Evolutionary conservation across 148 eudicot genomes (phyloP), one percentile per base, ranked within the genome.

Genomic region (Limonium bicolor): DNA sequence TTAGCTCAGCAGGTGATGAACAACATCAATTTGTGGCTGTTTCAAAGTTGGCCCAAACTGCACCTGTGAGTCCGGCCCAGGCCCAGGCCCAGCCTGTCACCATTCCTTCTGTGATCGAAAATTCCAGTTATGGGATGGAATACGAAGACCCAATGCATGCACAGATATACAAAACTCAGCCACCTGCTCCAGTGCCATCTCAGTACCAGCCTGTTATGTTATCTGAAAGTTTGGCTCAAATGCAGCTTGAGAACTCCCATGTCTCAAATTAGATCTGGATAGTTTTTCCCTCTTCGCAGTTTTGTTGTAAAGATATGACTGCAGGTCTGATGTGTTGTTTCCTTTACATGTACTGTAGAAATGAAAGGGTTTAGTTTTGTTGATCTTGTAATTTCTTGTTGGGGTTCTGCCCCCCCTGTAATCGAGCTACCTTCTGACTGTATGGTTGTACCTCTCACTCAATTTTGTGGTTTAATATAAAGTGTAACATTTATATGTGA

Each of bases 111-210:
- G 30, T 63, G 20, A 27, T 52, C 5, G 68, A 66, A 41, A 52
- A 57, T 44, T 15, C 61, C 41, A 59, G 26, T 60, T 50, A 46
- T 36, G 46, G 49, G 15, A 40, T 32, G 11, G 80, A 86, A 46
- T 61, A 51, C 41, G 94, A 83, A 39, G 86, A 83, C 26, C 62
- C 77, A 42, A 71, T 72, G 49, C 81, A 70, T 61, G 71, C 68
- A 51, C 83, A 74, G 55, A 80, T 83, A 67, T 88, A 88, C 42
- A 88, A 83, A 65, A 72, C 77, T 59, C 97, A 80, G 62, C 97
- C 97, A 59, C 36, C 90, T 2, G 80, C 42, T 15, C 27, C 53
- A 14, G 30, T 72, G 50, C 33, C 72, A 27, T 43, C 73, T 41
- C 86, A 72, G 51, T 62, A 58, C 46, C 80, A 74, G 26, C 48